These are phyloP conservation scores for Candida jianshihensis DNA, from an alignment of 805 yeast genomes.

Conservation along the genomic window DNA sequence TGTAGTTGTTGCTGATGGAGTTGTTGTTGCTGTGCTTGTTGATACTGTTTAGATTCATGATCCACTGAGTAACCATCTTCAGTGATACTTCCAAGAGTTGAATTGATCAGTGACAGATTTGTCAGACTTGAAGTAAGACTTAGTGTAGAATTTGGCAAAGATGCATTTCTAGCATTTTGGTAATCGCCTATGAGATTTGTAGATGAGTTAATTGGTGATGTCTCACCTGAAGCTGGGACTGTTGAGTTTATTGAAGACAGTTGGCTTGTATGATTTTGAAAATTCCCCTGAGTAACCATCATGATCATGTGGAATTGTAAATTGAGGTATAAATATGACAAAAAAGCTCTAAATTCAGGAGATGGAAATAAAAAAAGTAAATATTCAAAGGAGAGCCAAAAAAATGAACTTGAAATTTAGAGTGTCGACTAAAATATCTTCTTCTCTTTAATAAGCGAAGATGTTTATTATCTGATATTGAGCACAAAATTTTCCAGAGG, in stretches of 20 bases:
- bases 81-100: background rate
- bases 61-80: background rate
- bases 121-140: slow-evolving; percentile 14
- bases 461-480: too few relatives aligned
- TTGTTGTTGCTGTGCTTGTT: slow-evolving; percentile 4
- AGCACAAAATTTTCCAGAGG: too few relatives aligned
- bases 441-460: too few relatives aligned
- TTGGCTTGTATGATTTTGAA: slow-evolving; percentile 7
- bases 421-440: too few relatives aligned
- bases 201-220: slow-evolving; percentile 18
- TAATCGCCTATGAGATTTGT: slow-evolving; percentile 4
- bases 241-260: slow-evolving; percentile 9
- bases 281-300: slow-evolving; percentile 1
- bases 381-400: background rate
- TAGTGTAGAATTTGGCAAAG: slow-evolving; percentile 20
- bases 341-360: too few relatives aligned
- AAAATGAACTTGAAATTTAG: background rate
- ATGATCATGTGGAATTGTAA: background rate
- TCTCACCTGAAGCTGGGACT: slow-evolving; percentile 12
- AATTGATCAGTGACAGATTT: slow-evolving; percentile 11
- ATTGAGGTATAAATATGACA: too few relatives aligned
- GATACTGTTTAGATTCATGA: too few relatives aligned
- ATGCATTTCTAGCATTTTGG: slow-evolving; percentile 11
- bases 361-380: background rate
- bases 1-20: slow-evolving; percentile 3